Percentiles rank a stretch among this genome's conserved stretches.
Evolutionary conservation across 352 stramenopile genomes (phyloP).

Genomic region (Phytophthora pluvialis): DNA sequence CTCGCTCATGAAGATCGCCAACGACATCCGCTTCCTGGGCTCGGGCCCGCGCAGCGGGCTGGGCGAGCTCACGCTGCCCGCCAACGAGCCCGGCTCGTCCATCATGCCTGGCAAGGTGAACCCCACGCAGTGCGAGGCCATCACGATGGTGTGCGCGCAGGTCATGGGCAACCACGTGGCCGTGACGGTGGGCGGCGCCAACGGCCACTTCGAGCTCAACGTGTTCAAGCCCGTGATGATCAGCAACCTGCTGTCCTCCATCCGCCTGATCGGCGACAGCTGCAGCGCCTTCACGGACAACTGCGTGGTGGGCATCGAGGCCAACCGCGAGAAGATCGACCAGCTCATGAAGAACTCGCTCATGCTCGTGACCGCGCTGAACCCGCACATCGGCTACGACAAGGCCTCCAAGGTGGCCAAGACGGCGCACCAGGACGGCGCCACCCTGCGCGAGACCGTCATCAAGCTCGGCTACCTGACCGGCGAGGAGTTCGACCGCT

Average conservation of each 20-base stretch:
- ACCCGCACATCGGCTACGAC: constrained; percentile 98
- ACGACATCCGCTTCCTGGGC: constrained; percentile 79
- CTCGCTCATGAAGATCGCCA: constrained; percentile 83
- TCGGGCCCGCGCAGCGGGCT: constrained; percentile 64
- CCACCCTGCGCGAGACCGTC: constrained; percentile 93
- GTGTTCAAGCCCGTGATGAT: constrained; percentile 98
- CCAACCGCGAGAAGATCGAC: constrained; percentile 92
- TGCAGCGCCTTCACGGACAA: constrained; percentile 90
- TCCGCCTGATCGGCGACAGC: constrained; percentile 91
- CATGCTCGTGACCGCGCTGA: constrained; percentile 97
- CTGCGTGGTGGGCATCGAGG: constrained; percentile 92
- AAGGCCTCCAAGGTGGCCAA: constrained; percentile 97
- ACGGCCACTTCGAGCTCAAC: constrained; percentile 98
- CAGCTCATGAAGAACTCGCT: constrained; percentile 95
- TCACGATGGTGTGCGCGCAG: constrained; percentile 96
- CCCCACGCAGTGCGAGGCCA: constrained; percentile 94
- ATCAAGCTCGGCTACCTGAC: constrained; percentile 92
- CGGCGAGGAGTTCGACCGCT: constrained; percentile 95
- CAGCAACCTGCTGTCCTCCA: constrained; percentile 82
- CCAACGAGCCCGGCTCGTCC: constrained; percentile 73
- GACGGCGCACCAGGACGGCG: constrained; percentile 94
- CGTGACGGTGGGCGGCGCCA: constrained; percentile 92
- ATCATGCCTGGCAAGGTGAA: constrained; percentile 86
- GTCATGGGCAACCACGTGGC: constrained; percentile 97
- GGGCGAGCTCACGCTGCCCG: constrained; percentile 67